Conservation (phyloP, 805 yeast species). For the Suhomyces pyralidae region DNA sequence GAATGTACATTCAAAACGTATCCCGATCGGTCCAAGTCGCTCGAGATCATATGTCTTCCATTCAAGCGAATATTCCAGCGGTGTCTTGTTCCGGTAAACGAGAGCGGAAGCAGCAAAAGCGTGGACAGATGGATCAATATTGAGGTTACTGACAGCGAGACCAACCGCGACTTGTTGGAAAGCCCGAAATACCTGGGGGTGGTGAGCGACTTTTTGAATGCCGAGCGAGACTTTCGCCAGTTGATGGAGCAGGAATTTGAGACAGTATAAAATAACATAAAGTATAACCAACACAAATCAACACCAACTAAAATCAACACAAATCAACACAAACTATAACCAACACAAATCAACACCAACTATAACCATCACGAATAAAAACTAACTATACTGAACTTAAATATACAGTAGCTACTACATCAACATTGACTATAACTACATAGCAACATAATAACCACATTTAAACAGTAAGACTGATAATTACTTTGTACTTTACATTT, state of each 20-base stretch:
- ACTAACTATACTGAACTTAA: too few relatives aligned
- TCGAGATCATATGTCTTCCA: slow-evolving; percentile 41
- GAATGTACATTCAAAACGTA: slow-evolving; percentile 40
- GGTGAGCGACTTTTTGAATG: slow-evolving; percentile 33
- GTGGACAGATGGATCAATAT: slow-evolving; percentile 35
- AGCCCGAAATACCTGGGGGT: slow-evolving; percentile 19
- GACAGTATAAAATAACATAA: not conserved
- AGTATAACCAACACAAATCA: too few relatives aligned
- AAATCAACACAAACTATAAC: too few relatives aligned
- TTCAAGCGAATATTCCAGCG: slow-evolving; percentile 42
- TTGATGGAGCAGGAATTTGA: slow-evolving; percentile 25
- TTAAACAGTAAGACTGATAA: too few relatives aligned
- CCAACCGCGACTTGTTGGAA: slow-evolving; percentile 26
- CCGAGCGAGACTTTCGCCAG: slow-evolving; percentile 36
- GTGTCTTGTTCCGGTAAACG: slow-evolving; percentile 27
- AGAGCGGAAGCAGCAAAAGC: slow-evolving; percentile 24
- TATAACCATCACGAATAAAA: too few relatives aligned
- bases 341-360: too few relatives aligned
- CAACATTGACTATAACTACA: too few relatives aligned
- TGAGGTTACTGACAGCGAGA: slow-evolving; percentile 33
- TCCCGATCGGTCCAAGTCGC: slow-evolving; percentile 19
- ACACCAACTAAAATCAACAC: too few relatives aligned
- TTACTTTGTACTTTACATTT: too few relatives aligned
- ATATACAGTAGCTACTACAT: too few relatives aligned
- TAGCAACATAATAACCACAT: too few relatives aligned